Evolutionary conservation across 352 stramenopile genomes (phyloP), one percentile per base, ranked within the genome.

Genomic region (Salisapilia sapeloensis): DNA sequence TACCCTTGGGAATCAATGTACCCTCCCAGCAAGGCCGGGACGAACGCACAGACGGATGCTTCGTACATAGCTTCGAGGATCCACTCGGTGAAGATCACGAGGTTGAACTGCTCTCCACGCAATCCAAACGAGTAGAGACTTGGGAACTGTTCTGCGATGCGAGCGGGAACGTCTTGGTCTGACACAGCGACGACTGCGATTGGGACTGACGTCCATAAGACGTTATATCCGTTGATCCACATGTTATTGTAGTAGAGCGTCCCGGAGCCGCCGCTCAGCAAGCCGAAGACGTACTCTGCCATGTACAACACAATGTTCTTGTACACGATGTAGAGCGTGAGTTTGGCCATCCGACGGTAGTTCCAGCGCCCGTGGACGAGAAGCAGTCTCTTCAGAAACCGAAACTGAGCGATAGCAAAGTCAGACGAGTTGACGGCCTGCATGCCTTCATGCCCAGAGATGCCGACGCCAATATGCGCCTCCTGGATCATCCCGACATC

Each of bases 401-500:
- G 72, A 49, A 99, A 99, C 46, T 99, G 94, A 16, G 90, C 90
- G 33, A 99, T 97, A 6, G 93, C 86, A 61, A 98, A 99, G 52
- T 99, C 96, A 27, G 90, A 79, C 13, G 59, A 78, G 56, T 99
- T 99, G 6, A 98, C 94, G 12, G 96, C 96, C 41, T 98, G 93
- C 52, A 97, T 93, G n/a, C 96, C 96, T 63, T 99, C 96, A 41
- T 98, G 82, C 10, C 96, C 95, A 15, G 82, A 97, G 52, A 99
- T 98, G 11, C 95, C 95, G 24, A 99, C 80, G 30, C 95, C 95
- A 33, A 99, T 91, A 44, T 98, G 92, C 9, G 95, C 95, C 53
- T 97, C 91, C 48, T 98, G 92, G 49, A 99, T 99, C 95, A 99
- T 99, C 20, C 90, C 91, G 25, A 99, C 94, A 42, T 99, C 96